A percentile compares a stretch with the other conserved stretches of the same genome.
These are phyloP conservation scores for Calonectria montana DNA, from an alignment of 2,329 filamentous ascomycete genomes.

Conservation along the genomic window DNA sequence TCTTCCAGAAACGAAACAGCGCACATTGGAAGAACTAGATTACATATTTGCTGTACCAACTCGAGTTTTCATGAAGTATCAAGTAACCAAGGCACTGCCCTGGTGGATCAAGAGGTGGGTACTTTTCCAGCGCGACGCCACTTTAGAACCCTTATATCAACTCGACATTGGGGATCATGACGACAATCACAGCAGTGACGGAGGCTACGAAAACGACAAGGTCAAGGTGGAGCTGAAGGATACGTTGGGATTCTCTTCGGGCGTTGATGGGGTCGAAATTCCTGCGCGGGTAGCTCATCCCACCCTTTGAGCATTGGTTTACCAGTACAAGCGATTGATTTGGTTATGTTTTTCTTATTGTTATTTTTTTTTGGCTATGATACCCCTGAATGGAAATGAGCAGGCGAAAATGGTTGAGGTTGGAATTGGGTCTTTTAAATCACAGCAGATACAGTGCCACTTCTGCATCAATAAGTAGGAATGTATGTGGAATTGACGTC, in stretches of 20 bases:
- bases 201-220: conserved; percentile 52
- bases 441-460: background rate
- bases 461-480: background rate
- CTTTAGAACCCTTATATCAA: conserved; percentile 56
- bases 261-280: conserved; percentile 32
- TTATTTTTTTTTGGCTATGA: conserved; percentile 35
- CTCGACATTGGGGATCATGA: conserved; percentile 51
- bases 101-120: conserved; percentile 72
- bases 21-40: conserved; percentile 67
- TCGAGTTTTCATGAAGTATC: conserved; percentile 66
- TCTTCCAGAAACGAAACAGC: conserved; percentile 70
- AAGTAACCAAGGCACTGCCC: conserved; percentile 66
- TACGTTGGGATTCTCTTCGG: conserved; percentile 44
- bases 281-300: conserved; percentile 1
- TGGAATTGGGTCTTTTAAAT: background rate
- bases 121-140: conserved; percentile 58
- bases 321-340: conserved; percentile 7
- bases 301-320: background rate
- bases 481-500: conserved; percentile 14
- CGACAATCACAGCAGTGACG: conserved; percentile 45
- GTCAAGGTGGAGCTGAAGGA: conserved; percentile 53
- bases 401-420: conserved; percentile 25
- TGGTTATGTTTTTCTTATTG: conserved; percentile 21
- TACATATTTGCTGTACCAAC: conserved; percentile 71
- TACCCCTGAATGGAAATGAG: conserved; percentile 37